Percentiles rank a stretch among this genome's conserved stretches.
These are phyloP conservation scores for Trametopsis cervina DNA, from an alignment of 768 basidiomycete species.

Conservation along the genomic window DNA sequence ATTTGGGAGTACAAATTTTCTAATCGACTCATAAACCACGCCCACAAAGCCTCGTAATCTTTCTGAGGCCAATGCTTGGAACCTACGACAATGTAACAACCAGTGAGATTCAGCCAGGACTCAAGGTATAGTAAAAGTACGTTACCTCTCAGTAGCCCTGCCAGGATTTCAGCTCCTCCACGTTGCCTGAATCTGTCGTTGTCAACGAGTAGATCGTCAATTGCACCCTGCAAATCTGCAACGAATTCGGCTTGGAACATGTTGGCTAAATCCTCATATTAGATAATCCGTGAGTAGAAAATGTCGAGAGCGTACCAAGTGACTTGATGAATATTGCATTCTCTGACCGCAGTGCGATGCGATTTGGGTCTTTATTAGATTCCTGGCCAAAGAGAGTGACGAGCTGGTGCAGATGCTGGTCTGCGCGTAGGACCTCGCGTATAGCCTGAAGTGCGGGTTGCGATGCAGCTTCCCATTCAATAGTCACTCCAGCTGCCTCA, in stretches of 20 bases:
- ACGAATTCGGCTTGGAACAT: constrained; percentile 50
- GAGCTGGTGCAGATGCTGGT: constrained; percentile 55
- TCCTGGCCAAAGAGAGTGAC: constrained; percentile 75
- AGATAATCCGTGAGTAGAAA: not conserved
- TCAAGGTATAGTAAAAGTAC: constrained; percentile 1
- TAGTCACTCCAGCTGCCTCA: constrained; percentile 28
- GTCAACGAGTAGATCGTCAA: constrained; percentile 59
- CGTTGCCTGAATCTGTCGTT: constrained; percentile 81
- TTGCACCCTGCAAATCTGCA: constrained; percentile 42
- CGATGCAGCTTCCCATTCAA: constrained; percentile 52
- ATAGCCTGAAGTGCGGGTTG: constrained; percentile 46
- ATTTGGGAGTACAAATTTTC: constrained; percentile 63
- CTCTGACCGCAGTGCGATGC: constrained; percentile 51
- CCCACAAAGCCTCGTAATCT: constrained; percentile 53
- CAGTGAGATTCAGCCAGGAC: constrained; percentile 8
- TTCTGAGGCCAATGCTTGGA: constrained; percentile 77
- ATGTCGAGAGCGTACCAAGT: constrained; percentile 31
- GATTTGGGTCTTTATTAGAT: constrained; percentile 46
- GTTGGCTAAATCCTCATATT: constrained; percentile 44
- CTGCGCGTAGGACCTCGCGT: constrained; percentile 34
- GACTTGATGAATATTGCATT: constrained; percentile 43
- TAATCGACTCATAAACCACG: constrained; percentile 60
- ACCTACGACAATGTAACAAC: constrained; percentile 33
- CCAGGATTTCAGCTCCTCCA: constrained; percentile 67
- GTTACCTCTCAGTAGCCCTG: constrained; percentile 69